Evolutionary conservation across 2,329 filamentous ascomycete genomes (phyloP).

Genomic region (Dothistroma pini): DNA sequence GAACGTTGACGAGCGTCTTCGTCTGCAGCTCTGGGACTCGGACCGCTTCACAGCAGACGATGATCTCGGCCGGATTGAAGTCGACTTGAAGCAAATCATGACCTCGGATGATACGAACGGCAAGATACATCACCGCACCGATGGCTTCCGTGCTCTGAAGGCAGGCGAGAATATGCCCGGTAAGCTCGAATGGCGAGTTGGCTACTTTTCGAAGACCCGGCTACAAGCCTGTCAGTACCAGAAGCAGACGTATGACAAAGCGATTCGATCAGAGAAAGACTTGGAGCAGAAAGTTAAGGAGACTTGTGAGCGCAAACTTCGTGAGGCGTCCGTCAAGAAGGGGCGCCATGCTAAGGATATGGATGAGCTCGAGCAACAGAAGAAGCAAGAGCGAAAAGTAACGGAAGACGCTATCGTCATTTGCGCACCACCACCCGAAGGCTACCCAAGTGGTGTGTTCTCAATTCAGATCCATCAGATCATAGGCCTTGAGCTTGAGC

Average conservation of each 20-base stretch:
- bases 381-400: slow-evolving; percentile 60
- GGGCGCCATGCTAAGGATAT: slow-evolving; percentile 33
- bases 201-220: slow-evolving; percentile 65
- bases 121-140: slow-evolving; percentile 59
- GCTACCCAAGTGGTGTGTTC: slow-evolving; percentile 63
- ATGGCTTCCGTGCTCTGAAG: slow-evolving; percentile 63
- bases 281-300: slow-evolving; percentile 56
- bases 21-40: slow-evolving; percentile 72
- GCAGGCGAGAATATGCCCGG: slow-evolving; percentile 66
- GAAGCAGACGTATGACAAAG: slow-evolving; percentile 57
- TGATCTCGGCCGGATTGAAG: slow-evolving; percentile 68
- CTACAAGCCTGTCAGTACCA: slow-evolving; percentile 61
- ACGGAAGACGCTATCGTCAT: slow-evolving; percentile 61
- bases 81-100: slow-evolving; percentile 65
- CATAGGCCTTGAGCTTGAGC: slow-evolving; percentile 61
- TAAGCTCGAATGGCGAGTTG: slow-evolving; percentile 65
- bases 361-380: slow-evolving; percentile 64
- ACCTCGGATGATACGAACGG: slow-evolving; percentile 56
- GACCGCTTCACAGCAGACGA: slow-evolving; percentile 70
- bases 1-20: slow-evolving; percentile 61
- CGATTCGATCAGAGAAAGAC: slow-evolving; percentile 56
- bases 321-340: slow-evolving; percentile 60
- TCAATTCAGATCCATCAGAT: slow-evolving; percentile 71
- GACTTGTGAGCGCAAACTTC: slow-evolving; percentile 58
- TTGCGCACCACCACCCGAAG: slow-evolving; percentile 60